phyloP scores from a whole-genome alignment of 2,329 filamentous ascomycete species.

The Pestalotiopsis sp. region DNA sequence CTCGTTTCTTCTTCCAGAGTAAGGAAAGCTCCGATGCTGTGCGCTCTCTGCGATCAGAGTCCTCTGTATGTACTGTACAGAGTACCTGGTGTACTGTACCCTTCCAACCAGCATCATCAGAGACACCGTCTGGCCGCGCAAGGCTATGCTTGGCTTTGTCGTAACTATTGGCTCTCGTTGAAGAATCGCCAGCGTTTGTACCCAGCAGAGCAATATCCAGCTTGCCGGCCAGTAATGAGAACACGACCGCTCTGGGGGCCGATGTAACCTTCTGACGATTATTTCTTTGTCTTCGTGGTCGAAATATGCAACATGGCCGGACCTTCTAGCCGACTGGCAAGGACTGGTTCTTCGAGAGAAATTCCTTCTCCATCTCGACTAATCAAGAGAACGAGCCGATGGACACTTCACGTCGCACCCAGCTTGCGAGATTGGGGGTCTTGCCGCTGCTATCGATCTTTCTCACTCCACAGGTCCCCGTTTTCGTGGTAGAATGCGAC shows the following conservation, averaged over 20 bases:
- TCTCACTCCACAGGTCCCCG: background rate
- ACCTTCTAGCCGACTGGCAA: background rate
- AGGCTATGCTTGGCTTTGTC: background rate
- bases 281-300: background rate
- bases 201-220: background rate
- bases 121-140: background rate
- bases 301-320: background rate
- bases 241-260: background rate
- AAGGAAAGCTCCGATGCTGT: background rate
- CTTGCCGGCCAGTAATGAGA: background rate
- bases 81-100: background rate
- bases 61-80: background rate
- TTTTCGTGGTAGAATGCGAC: background rate
- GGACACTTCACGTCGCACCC: background rate
- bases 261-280: conserved; percentile 1
- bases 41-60: background rate
- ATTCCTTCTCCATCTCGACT: background rate
- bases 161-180: background rate
- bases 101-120: background rate
- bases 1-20: background rate
- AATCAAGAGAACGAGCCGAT: background rate
- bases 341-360: background rate
- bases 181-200: background rate
- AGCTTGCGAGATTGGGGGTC: background rate
- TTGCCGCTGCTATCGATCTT: background rate